These are phyloP conservation scores for Trametes punicea DNA, from an alignment of 768 basidiomycete species.

Conservation along the genomic window DNA sequence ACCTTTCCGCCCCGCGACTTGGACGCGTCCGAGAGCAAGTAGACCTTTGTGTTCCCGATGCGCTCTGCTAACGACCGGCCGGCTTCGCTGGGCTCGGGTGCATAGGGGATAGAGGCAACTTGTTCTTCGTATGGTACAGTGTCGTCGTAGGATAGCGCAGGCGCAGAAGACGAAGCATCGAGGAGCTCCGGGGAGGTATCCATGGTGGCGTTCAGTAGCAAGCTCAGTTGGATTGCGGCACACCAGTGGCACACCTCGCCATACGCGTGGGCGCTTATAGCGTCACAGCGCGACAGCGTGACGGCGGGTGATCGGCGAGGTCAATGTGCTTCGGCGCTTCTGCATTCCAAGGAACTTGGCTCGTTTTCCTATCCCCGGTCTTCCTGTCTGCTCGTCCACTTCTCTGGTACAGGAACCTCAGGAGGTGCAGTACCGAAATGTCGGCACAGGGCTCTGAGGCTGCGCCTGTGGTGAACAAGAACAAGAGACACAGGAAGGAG, in stretches of 20 bases:
- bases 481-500: conserved; percentile 88
- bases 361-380: background rate
- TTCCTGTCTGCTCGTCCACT: background rate
- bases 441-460: conserved; percentile 5
- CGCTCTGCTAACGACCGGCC: conserved; percentile 49
- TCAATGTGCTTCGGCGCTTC: background rate
- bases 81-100: conserved; percentile 29
- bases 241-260: background rate
- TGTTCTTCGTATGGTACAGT: conserved; percentile 57
- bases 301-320: background rate
- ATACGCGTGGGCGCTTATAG: background rate
- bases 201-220: conserved; percentile 34
- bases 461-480: conserved; percentile 60
- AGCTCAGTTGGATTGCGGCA: too few relatives aligned
- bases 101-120: conserved; percentile 40
- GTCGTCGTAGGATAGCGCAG: conserved; percentile 50
- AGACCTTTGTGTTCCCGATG: conserved; percentile 74
- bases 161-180: background rate
- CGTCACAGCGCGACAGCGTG: background rate
- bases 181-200: conserved; percentile 41
- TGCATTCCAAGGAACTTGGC: background rate
- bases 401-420: background rate
- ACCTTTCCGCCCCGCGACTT: conserved; percentile 67
- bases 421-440: background rate
- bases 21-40: conserved; percentile 69